Evolutionary conservation across 768 basidiomycete genomes (phyloP), one percentile per base, ranked within the genome.

Genomic region (Kwoniella sp.): DNA sequence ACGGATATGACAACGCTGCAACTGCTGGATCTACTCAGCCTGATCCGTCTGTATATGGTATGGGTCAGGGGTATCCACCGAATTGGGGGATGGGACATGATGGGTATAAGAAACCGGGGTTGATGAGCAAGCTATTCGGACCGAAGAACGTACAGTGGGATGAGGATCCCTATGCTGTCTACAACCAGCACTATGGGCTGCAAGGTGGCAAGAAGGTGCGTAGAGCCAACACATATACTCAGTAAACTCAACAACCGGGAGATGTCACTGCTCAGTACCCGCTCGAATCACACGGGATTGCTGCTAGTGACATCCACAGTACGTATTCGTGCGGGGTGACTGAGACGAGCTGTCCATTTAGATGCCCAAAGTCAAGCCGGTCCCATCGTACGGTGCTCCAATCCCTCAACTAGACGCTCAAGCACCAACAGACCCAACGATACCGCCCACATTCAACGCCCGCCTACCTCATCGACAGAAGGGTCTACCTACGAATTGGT

Each of bases 91-190:
- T 48, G 50, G 33, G 57, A 24, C 37, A n/a, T 36, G 37, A 59
- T 60, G 44, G 30, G 58, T 44, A 44, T 19, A 57, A 65, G 44
- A 62, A 62, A 27, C 60, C 60, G n/a, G 44, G 40, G 1, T 48
- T 62, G 17, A 24, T 54, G n/a, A 37, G 19, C n/a, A 54, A 36
- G 53, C 49, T 65, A 24, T 65, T 65, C 36, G 64, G 64, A 49
- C 40, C 40, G 17, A 47, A 27, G 24, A 49, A 36, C n/a, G 58
- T 62, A 4, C 58, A 44, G 25, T 64, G 50, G 55, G 50, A 58
- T 54, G 63, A 58, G 47, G 48, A 24, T 19, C 27, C 51, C 50
- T 60, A 44, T 24, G 49, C 24, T 19, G 17, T 44, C 40, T 44
- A 44, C 17, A 44, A 44, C 17, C 40, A 44, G 40, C 40, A 44